phyloP scores from a whole-genome alignment of 2,329 filamentous ascomycete species.

The Calonectria hawksworthii region DNA sequence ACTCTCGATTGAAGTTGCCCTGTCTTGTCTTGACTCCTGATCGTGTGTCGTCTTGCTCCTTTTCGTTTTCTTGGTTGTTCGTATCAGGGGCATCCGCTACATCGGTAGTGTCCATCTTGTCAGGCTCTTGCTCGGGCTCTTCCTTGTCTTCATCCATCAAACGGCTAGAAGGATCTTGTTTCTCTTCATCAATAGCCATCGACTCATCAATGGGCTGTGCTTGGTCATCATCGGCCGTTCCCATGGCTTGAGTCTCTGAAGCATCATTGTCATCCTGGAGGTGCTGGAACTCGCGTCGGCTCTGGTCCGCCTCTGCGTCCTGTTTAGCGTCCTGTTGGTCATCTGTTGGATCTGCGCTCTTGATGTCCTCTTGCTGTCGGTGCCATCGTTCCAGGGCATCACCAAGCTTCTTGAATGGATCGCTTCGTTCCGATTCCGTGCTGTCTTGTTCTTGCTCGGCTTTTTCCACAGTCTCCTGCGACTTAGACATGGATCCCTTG shows the following conservation, averaged over 20 bases:
- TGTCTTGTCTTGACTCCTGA: conserved; percentile 72
- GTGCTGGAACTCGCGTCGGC: conserved; percentile 91
- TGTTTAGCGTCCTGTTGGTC: conserved; percentile 58
- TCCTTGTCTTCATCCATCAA: conserved; percentile 69
- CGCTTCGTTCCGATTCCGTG: conserved; percentile 61
- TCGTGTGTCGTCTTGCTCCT: conserved; percentile 67
- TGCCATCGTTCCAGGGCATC: conserved; percentile 96
- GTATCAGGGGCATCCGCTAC: conserved; percentile 55
- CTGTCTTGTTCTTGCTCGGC: conserved; percentile 61
- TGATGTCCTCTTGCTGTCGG: conserved; percentile 86
- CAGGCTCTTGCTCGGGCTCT: conserved; percentile 59
- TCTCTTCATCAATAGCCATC: conserved; percentile 85
- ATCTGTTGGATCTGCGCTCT: conserved; percentile 65
- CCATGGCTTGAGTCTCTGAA: conserved; percentile 92
- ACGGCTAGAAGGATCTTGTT: conserved; percentile 63
- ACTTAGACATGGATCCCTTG: conserved; percentile 68
- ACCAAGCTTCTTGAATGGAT: conserved; percentile 94
- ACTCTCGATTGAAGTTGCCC: conserved; percentile 69
- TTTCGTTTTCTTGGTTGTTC: conserved; percentile 57
- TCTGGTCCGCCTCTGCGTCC: conserved; percentile 68
- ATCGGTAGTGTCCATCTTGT: conserved; percentile 60
- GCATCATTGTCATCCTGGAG: conserved; percentile 85
- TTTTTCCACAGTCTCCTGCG: conserved; percentile 63
- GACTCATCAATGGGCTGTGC: conserved; percentile 87
- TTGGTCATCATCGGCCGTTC: conserved; percentile 89